A percentile compares a stretch with the other conserved stretches of the same genome.
phyloP scores from a whole-genome alignment of 768 basidiomycete genomes.

The Trametes sanguinea region DNA sequence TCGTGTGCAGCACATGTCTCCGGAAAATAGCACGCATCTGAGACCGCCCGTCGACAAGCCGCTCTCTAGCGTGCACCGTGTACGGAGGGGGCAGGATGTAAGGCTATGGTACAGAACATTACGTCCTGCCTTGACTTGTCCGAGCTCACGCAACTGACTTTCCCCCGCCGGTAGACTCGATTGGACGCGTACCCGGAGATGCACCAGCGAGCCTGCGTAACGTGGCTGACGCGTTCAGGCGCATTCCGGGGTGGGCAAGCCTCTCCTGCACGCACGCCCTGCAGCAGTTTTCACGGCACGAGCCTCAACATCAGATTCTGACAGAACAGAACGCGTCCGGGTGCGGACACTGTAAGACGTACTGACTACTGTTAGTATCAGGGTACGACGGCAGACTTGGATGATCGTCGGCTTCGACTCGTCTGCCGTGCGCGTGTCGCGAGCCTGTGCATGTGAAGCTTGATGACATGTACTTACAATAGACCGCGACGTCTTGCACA shows the following conservation, averaged over 20 bases:
- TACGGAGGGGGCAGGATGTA: too few relatives aligned
- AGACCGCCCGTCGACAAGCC: neutral
- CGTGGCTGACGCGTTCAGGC: too few relatives aligned
- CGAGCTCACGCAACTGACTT: neutral
- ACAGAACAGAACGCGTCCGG: neutral
- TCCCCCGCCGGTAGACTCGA: neutral
- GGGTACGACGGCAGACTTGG: neutral
- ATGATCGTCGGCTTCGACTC: slow-evolving; percentile 4
- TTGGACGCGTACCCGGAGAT: neutral
- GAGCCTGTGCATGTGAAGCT: too few relatives aligned
- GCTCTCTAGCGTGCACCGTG: too few relatives aligned
- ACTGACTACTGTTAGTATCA: neutral
- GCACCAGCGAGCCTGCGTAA: too few relatives aligned
- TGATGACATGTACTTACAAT: too few relatives aligned
- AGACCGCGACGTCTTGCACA: too few relatives aligned
- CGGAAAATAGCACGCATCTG: neutral
- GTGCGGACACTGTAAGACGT: too few relatives aligned
- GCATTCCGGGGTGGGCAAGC: too few relatives aligned
- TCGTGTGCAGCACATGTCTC: neutral
- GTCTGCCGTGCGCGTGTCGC: neutral
- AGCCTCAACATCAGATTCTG: slow-evolving; percentile 4
- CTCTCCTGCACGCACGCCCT: too few relatives aligned
- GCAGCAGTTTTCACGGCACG: neutral
- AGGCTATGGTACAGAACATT: neutral
- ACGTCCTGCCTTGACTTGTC: neutral